These are phyloP conservation scores for Pythium sukuiense DNA, from an alignment of 352 stramenopile species.

Conservation along the genomic window DNA sequence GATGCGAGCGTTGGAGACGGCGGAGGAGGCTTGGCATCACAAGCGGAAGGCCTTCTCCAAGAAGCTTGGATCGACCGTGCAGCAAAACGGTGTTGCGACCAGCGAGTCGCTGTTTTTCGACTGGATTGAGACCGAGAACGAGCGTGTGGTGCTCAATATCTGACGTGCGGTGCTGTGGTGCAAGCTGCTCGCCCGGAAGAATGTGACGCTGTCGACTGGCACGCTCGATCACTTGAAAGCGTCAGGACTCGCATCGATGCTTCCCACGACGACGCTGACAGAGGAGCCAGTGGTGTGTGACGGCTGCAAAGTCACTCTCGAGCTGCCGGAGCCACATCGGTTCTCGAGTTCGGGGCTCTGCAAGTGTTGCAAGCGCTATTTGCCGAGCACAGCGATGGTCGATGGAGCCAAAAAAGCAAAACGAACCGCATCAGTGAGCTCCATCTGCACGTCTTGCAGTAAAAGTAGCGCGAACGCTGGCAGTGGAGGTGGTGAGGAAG, in stretches of 20 bases:
- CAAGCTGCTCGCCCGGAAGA: background rate
- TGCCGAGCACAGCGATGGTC: background rate
- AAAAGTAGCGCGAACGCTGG: background rate
- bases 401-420: background rate
- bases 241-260: background rate
- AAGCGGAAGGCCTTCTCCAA: background rate
- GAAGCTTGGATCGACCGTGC: constrained; percentile 2
- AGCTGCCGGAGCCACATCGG: background rate
- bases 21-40: background rate
- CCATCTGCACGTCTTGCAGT: background rate
- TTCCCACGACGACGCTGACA: background rate
- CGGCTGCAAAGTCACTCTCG: background rate
- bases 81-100: background rate
- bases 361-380: constrained; percentile 3
- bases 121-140: background rate
- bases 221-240: background rate
- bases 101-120: constrained; percentile 3
- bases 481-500: background rate
- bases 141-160: constrained; percentile 1
- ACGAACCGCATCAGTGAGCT: background rate
- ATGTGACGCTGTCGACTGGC: background rate
- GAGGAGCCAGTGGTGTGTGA: constrained; percentile 1
- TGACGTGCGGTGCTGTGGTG: background rate
- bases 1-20: background rate
- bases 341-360: background rate